Evolutionary conservation across 208 protist species (phyloP).

Genomic region (Crithidia sp.): DNA sequence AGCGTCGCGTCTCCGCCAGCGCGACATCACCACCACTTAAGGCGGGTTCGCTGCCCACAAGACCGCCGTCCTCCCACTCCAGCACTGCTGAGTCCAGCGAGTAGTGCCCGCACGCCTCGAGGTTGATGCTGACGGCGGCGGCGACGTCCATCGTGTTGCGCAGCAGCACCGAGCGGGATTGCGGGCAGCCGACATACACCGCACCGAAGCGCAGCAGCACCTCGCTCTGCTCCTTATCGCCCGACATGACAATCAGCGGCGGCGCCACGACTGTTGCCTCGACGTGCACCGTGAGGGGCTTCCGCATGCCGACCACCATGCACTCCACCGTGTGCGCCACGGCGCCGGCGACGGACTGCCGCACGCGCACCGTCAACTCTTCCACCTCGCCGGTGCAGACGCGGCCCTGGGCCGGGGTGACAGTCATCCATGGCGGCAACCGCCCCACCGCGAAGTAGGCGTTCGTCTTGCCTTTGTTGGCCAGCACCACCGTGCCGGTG

Average conservation of each 20-base stretch:
- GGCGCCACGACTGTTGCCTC: slow-evolving; percentile 75
- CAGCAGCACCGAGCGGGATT: slow-evolving; percentile 58
- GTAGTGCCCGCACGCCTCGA: slow-evolving; percentile 50
- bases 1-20: slow-evolving; percentile 4
- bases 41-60: background rate
- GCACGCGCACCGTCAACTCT: slow-evolving; percentile 74
- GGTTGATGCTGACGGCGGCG: slow-evolving; percentile 81
- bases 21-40: background rate
- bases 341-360: slow-evolving; percentile 32
- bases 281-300: slow-evolving; percentile 69
- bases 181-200: slow-evolving; percentile 79
- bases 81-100: slow-evolving; percentile 36
- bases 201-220: slow-evolving; percentile 86
- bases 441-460: slow-evolving; percentile 82
- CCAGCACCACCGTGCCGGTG: slow-evolving; percentile 48
- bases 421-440: slow-evolving; percentile 61
- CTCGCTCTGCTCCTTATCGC: slow-evolving; percentile 62
- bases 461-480: slow-evolving; percentile 65
- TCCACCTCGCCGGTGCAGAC: slow-evolving; percentile 68
- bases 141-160: slow-evolving; percentile 83
- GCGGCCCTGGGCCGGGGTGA: slow-evolving; percentile 73
- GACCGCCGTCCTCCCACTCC: slow-evolving; percentile 17
- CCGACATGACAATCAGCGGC: slow-evolving; percentile 55
- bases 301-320: slow-evolving; percentile 82
- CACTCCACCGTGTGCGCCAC: slow-evolving; percentile 54